Evolutionary conservation across 768 basidiomycete genomes (phyloP).

Genomic region (Boletus sp.): DNA sequence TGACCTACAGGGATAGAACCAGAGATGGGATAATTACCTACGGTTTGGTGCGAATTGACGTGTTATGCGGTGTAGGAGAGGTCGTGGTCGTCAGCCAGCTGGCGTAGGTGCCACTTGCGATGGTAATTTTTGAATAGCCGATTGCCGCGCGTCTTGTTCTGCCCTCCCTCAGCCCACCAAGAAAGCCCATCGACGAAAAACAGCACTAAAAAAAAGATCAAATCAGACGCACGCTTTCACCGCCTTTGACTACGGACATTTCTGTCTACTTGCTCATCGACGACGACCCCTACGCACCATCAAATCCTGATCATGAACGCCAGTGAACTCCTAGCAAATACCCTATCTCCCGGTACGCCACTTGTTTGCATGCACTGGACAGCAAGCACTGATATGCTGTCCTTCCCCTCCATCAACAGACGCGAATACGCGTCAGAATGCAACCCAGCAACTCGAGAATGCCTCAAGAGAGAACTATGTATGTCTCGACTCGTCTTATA

Average conservation of each 20-base stretch:
- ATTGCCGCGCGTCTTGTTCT: slow-evolving; percentile 30
- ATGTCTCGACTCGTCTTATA: slow-evolving; percentile 31
- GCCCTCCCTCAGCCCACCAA: slow-evolving; percentile 27
- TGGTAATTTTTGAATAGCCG: slow-evolving; percentile 34
- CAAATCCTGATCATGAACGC: slow-evolving; percentile 71
- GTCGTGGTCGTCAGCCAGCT: slow-evolving; percentile 5
- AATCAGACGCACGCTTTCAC: slow-evolving; percentile 9
- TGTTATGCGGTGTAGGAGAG: slow-evolving; percentile 7
- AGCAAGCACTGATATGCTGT: slow-evolving; percentile 29
- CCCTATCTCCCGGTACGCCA: slow-evolving; percentile 81
- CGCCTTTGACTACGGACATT: slow-evolving; percentile 10
- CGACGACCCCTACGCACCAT: slow-evolving; percentile 23
- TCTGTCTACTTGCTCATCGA: slow-evolving; percentile 17
- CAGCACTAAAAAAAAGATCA: slow-evolving; percentile 8
- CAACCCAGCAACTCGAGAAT: slow-evolving; percentile 83
- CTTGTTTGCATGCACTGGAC: slow-evolving; percentile 27
- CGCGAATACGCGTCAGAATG: slow-evolving; percentile 85
- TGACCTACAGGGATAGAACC: slow-evolving; percentile 13
- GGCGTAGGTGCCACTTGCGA: not conserved
- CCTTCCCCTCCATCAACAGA: slow-evolving; percentile 47
- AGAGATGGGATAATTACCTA: slow-evolving; percentile 13
- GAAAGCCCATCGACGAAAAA: not conserved
- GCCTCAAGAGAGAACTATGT: slow-evolving; percentile 90
- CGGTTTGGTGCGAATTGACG: slow-evolving; percentile 16
- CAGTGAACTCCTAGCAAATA: slow-evolving; percentile 85